phyloP scores from a whole-genome alignment of 495 filamentous ascomycete species.

The Darksidea phi region DNA sequence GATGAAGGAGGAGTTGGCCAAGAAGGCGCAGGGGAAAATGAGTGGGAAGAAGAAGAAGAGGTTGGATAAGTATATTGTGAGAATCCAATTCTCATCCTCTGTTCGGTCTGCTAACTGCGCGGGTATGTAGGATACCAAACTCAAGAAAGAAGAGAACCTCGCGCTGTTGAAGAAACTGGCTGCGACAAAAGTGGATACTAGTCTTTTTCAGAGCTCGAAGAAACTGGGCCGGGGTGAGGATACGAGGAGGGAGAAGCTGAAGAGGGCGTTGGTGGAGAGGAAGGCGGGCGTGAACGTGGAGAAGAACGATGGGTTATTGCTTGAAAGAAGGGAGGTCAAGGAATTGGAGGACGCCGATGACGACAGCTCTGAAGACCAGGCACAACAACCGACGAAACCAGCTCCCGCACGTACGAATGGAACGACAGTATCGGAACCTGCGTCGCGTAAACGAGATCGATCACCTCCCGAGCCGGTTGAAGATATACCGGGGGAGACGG shows the following conservation, averaged over 20 bases:
- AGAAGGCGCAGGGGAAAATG: slow-evolving; percentile 62
- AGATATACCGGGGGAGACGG: slow-evolving; percentile 22
- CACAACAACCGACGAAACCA: background rate
- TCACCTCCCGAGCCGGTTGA: slow-evolving; percentile 1
- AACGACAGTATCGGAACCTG: background rate
- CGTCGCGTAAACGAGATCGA: slow-evolving; percentile 7
- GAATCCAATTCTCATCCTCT: slow-evolving; percentile 29
- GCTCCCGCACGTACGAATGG: background rate
- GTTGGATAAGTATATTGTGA: slow-evolving; percentile 90
- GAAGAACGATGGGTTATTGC: slow-evolving; percentile 49
- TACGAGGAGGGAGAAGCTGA: slow-evolving; percentile 65
- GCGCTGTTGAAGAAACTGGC: slow-evolving; percentile 80
- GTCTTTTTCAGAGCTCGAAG: slow-evolving; percentile 69
- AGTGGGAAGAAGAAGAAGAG: slow-evolving; percentile 91
- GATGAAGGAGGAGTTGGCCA: slow-evolving; percentile 61
- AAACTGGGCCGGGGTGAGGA: slow-evolving; percentile 66
- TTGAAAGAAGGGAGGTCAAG: slow-evolving; percentile 39
- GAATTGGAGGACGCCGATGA: slow-evolving; percentile 40
- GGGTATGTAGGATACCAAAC: slow-evolving; percentile 71
- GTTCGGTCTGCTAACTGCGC: background rate
- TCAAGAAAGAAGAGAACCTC: slow-evolving; percentile 89
- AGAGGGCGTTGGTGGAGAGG: slow-evolving; percentile 58
- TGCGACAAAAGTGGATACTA: slow-evolving; percentile 75
- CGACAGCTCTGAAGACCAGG: slow-evolving; percentile 13
- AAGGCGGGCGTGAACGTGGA: slow-evolving; percentile 57